Evolutionary conservation across 768 basidiomycete genomes (phyloP).

Genomic region (Dacryopinax spathularia): DNA sequence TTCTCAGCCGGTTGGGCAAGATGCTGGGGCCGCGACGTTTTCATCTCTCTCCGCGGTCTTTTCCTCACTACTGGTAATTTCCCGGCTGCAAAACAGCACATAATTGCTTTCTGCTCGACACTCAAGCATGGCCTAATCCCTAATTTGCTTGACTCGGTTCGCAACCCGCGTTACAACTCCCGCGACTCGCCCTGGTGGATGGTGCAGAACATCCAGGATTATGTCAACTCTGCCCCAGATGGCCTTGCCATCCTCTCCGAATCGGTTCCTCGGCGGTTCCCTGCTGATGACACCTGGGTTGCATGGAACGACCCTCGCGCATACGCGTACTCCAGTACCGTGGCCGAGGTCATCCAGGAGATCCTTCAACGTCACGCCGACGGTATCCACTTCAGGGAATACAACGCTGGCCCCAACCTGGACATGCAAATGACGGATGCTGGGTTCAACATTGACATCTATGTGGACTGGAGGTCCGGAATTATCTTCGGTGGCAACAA

Average conservation of each 20-base stretch:
- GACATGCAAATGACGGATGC: constrained; percentile 90
- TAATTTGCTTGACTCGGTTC: constrained; percentile 81
- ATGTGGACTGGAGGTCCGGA: constrained; percentile 94
- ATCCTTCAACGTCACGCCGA: constrained; percentile 84
- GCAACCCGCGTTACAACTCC: constrained; percentile 83
- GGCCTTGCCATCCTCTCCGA: constrained; percentile 70
- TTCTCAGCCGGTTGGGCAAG: constrained; percentile 88
- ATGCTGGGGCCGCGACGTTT: constrained; percentile 91
- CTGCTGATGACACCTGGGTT: constrained; percentile 86
- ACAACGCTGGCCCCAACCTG: constrained; percentile 93
- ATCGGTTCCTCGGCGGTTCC: constrained; percentile 82
- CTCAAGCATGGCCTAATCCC: constrained; percentile 94
- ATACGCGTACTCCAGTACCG: constrained; percentile 62
- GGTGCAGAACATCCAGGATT: constrained; percentile 96
- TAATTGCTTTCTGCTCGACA: constrained; percentile 82
- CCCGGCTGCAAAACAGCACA: constrained; percentile 66
- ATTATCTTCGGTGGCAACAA: constrained; percentile 75
- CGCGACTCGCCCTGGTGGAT: constrained; percentile 99
- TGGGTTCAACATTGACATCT: constrained; percentile 85
- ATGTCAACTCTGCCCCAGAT: constrained; percentile 67
- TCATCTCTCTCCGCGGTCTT: constrained; percentile 84
- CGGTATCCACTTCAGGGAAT: constrained; percentile 87
- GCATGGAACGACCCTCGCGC: constrained; percentile 75
- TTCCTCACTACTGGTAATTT: constrained; percentile 75
- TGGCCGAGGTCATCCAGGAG: constrained; percentile 95